A percentile compares a stretch with the other conserved stretches of the same genome.
Conservation (phyloP, 177 flowering plant species). For the Telopea speciosissima region DNA sequence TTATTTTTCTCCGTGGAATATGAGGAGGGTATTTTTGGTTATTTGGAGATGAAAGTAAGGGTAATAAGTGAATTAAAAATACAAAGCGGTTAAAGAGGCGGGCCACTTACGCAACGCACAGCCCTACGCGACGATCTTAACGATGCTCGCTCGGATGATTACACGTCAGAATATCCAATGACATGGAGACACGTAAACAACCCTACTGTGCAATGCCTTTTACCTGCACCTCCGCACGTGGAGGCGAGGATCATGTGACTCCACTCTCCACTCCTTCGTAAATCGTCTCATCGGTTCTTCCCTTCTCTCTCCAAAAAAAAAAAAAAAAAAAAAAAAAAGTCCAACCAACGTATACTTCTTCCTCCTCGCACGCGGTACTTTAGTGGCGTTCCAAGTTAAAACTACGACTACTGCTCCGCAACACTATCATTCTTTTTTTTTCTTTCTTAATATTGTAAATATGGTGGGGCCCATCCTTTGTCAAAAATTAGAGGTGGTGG, state of each 20-base stretch:
- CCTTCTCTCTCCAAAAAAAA: neutral
- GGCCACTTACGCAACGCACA: slow-evolving; percentile 14
- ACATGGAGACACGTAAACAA: neutral
- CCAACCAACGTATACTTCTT: neutral
- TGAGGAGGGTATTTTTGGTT: neutral
- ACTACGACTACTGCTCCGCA: no score
- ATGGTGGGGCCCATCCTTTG: no score
- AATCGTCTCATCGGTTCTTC: no score
- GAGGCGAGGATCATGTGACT: neutral
- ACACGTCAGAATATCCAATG: slow-evolving; percentile 12
- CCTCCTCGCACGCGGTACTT: no score
- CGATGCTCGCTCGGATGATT: slow-evolving; percentile 12
- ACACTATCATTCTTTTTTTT: no score
- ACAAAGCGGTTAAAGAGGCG: slow-evolving; percentile 3
- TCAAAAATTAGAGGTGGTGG: no score
- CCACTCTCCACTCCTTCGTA: no score
- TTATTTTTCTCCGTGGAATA: no score
- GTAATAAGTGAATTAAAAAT: neutral
- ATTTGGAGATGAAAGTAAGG: neutral
- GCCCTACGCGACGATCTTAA: slow-evolving; percentile 14
- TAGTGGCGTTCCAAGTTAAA: no score
- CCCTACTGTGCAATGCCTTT: no score
- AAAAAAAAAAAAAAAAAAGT: neutral
- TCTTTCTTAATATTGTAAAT: no score
- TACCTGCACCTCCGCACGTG: neutral